phyloP scores from a whole-genome alignment of 2,329 filamentous ascomycete genomes.

The Claviceps purpurea region DNA sequence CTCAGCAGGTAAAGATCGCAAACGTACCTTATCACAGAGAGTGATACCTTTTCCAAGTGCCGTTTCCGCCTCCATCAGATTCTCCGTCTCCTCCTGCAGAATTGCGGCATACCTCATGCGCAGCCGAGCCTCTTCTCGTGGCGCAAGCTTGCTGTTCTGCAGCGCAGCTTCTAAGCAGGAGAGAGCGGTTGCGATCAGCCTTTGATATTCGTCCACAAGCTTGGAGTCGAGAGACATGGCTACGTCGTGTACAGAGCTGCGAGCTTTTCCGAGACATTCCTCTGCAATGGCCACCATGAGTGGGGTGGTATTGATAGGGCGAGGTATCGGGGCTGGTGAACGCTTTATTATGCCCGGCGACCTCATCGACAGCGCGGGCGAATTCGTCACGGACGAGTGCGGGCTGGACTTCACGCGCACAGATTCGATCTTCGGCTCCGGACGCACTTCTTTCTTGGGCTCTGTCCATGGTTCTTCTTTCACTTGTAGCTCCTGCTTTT shows the following conservation, averaged over 20 bases:
- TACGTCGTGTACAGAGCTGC: slow-evolving; percentile 35
- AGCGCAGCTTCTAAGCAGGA: slow-evolving; percentile 59
- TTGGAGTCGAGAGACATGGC: slow-evolving; percentile 23
- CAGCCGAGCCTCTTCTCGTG: slow-evolving; percentile 55
- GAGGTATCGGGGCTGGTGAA: slow-evolving; percentile 28
- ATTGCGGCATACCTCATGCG: slow-evolving; percentile 59
- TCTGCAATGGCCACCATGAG: slow-evolving; percentile 61
- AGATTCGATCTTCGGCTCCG: slow-evolving; percentile 7
- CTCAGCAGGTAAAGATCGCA: background rate
- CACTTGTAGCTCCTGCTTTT: slow-evolving; percentile 5
- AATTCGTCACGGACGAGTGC: slow-evolving; percentile 26
- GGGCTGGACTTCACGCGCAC: slow-evolving; percentile 22
- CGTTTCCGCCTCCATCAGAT: slow-evolving; percentile 59
- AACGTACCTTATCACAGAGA: slow-evolving; percentile 48
- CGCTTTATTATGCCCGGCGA: slow-evolving; percentile 28
- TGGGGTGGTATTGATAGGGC: slow-evolving; percentile 37
- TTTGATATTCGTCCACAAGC: slow-evolving; percentile 53
- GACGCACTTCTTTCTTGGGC: slow-evolving; percentile 5
- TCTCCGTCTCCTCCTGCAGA: slow-evolving; percentile 63
- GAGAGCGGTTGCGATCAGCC: slow-evolving; percentile 57
- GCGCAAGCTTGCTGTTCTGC: slow-evolving; percentile 44
- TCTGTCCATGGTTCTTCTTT: slow-evolving; percentile 6
- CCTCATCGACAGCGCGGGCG: slow-evolving; percentile 25
- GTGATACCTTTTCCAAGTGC: slow-evolving; percentile 58
- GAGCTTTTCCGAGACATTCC: slow-evolving; percentile 59